phyloP scores from a whole-genome alignment of 2,329 filamentous ascomycete species.

The Albophoma yamanashiensis region DNA sequence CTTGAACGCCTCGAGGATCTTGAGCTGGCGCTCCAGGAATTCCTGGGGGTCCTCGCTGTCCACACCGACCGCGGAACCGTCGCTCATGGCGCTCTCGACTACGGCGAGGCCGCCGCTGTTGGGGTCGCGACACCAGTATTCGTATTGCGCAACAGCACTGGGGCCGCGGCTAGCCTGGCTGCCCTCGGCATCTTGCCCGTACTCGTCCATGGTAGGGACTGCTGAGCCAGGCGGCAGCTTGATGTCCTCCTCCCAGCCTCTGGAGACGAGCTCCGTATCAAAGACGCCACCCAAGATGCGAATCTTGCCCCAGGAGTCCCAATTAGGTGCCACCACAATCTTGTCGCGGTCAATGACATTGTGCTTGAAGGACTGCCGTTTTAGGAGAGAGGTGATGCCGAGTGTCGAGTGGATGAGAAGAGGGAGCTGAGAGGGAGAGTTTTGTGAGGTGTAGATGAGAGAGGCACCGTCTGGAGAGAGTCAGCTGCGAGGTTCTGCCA shows the following conservation, averaged over 20 bases:
- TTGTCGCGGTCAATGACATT: constrained; percentile 92
- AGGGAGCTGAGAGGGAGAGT: constrained; percentile 65
- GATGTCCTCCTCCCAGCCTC: constrained; percentile 78
- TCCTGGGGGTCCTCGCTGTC: constrained; percentile 55
- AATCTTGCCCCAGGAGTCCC: constrained; percentile 98
- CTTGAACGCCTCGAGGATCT: constrained; percentile 56
- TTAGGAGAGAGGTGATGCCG: constrained; percentile 74
- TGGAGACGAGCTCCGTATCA: constrained; percentile 77
- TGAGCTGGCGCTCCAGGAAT: constrained; percentile 67
- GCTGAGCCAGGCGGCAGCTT: constrained; percentile 37
- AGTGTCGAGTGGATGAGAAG: constrained; percentile 76
- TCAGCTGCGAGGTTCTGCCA: constrained; percentile 9
- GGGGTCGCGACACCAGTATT: constrained; percentile 69
- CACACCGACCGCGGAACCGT: constrained; percentile 20
- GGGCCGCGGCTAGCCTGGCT: neutral
- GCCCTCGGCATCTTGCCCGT: constrained; percentile 6
- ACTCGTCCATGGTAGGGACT: constrained; percentile 12
- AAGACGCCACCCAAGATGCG: constrained; percentile 84
- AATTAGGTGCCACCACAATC: constrained; percentile 89
- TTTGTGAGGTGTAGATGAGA: constrained; percentile 74
- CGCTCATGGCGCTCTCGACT: constrained; percentile 27
- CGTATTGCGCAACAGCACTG: constrained; percentile 62
- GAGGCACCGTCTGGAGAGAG: constrained; percentile 59
- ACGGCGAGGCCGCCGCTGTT: constrained; percentile 44
- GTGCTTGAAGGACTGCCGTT: constrained; percentile 69